Percentiles rank a stretch among this genome's conserved stretches.
Evolutionary conservation across 495 filamentous ascomycete species (phyloP).

Genomic region (Lentithecium fluviatile): DNA sequence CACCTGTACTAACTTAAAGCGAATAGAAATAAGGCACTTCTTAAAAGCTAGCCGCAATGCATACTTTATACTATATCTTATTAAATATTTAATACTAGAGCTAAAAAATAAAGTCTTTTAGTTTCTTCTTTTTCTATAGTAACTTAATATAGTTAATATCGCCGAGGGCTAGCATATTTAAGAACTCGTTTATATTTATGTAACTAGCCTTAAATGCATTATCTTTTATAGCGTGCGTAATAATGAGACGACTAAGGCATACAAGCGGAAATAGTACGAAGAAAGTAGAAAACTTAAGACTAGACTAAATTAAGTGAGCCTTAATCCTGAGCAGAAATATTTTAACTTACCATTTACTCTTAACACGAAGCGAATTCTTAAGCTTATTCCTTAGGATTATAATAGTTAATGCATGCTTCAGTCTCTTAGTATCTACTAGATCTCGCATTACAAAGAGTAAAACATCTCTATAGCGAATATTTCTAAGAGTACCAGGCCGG

Average conservation of each 20-base stretch:
- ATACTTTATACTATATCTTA: no score
- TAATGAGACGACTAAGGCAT: conserved; percentile 2
- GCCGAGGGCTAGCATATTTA: background rate
- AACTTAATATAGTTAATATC: conserved; percentile 5
- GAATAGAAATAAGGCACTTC: no score
- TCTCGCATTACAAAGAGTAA: background rate
- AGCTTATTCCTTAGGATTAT: background rate
- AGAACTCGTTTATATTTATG: conserved; percentile 3
- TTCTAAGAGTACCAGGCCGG: background rate
- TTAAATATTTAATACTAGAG: no score
- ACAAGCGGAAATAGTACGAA: conserved; percentile 5
- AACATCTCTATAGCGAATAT: background rate
- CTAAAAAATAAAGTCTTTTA: no score
- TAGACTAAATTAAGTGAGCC: background rate
- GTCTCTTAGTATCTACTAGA: background rate
- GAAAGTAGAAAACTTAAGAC: background rate
- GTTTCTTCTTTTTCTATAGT: background rate
- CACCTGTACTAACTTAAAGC: no score
- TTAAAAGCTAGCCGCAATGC: no score
- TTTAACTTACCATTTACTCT: conserved; percentile 6
- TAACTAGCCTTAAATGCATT: conserved; percentile 11
- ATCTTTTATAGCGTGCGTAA: conserved; percentile 1
- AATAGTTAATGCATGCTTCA: background rate
- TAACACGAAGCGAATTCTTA: background rate
- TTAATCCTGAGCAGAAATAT: background rate